Percentiles rank a stretch among this genome's conserved stretches.
Evolutionary conservation across 2,329 filamentous ascomycete species (phyloP).

Genomic region (Aureobasidium leucospermi): DNA sequence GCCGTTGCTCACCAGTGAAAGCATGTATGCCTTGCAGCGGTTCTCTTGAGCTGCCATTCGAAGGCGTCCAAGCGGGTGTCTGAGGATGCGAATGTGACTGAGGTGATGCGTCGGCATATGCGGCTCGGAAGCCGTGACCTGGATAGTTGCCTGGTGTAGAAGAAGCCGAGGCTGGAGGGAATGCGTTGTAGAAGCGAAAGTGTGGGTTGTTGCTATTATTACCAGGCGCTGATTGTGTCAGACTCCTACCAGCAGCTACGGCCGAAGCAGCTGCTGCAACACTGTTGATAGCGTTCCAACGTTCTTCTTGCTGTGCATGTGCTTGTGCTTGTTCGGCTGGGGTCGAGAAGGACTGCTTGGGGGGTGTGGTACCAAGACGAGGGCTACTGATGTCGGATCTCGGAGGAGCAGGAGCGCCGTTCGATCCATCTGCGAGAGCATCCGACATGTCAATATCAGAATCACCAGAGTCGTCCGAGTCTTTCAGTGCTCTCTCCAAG

Average conservation of each 20-base stretch:
- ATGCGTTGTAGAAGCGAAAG: conserved; percentile 4
- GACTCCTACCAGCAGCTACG: conserved; percentile 19
- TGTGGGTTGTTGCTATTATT: conserved; percentile 11
- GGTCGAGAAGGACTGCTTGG: conserved; percentile 21
- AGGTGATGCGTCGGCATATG: conserved; percentile 5
- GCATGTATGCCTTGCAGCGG: conserved; percentile 38
- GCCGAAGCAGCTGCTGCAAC: conserved; percentile 23
- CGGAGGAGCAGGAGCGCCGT: conserved; percentile 18
- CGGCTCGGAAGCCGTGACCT: conserved; percentile 1
- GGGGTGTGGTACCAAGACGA: conserved; percentile 17
- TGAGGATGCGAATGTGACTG: conserved; percentile 10
- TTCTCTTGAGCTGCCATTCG: background rate
- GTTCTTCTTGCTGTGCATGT: conserved; percentile 23
- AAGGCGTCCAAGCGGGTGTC: background rate
- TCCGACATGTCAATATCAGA: conserved; percentile 32
- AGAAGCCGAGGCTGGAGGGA: background rate
- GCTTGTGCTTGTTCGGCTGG: conserved; percentile 13
- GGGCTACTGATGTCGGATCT: conserved; percentile 25
- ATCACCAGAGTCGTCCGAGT: conserved; percentile 29
- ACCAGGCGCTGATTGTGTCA: background rate
- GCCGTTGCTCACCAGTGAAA: conserved; percentile 28
- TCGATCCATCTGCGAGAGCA: conserved; percentile 7
- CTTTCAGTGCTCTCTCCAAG: conserved; percentile 29
- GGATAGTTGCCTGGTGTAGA: background rate
- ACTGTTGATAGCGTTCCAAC: conserved; percentile 35